Conservation (phyloP, 106 monocot genomes). For the Chionographis japonica region DNA sequence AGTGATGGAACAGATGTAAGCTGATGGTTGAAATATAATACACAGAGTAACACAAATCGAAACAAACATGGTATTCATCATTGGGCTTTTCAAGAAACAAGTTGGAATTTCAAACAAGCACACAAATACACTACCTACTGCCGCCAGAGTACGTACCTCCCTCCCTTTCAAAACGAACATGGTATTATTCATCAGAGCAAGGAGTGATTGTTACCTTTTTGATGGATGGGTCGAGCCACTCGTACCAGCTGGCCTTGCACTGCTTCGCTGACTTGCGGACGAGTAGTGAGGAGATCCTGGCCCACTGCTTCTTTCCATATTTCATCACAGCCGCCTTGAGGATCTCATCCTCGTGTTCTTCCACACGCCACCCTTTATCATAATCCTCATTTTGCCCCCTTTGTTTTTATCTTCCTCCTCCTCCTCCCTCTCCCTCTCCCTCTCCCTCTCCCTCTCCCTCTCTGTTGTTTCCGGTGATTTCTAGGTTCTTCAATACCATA, state of each 20-base stretch:
- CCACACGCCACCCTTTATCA: conserved; percentile 99
- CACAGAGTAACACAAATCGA: too few relatives aligned
- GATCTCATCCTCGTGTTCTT: conserved; percentile 99
- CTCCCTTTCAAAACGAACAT: too few relatives aligned
- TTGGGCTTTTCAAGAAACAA: too few relatives aligned
- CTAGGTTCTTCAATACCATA: too few relatives aligned
- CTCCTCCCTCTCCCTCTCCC: background rate
- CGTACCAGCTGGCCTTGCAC: conserved; percentile 96
- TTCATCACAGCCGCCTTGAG: conserved; percentile 99
- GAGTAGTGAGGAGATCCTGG: conserved; percentile 87
- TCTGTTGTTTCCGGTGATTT: too few relatives aligned
- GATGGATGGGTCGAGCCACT: conserved; percentile 97
- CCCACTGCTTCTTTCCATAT: conserved; percentile 99
- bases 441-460: background rate
- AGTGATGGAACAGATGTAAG: too few relatives aligned
- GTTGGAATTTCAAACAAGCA: too few relatives aligned
- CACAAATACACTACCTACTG: too few relatives aligned
- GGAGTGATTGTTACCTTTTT: conserved; percentile 55
- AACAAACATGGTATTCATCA: too few relatives aligned
- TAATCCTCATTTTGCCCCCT: conserved; percentile 89
- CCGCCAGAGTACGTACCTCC: too few relatives aligned
- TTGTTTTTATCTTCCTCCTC: conserved; percentile 12
- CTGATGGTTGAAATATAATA: too few relatives aligned
- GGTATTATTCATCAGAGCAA: too few relatives aligned
- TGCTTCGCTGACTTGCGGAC: conserved; percentile 96